Conservation (phyloP, 169 alveolate genomes). For the Cryptosporidium felis region DNA sequence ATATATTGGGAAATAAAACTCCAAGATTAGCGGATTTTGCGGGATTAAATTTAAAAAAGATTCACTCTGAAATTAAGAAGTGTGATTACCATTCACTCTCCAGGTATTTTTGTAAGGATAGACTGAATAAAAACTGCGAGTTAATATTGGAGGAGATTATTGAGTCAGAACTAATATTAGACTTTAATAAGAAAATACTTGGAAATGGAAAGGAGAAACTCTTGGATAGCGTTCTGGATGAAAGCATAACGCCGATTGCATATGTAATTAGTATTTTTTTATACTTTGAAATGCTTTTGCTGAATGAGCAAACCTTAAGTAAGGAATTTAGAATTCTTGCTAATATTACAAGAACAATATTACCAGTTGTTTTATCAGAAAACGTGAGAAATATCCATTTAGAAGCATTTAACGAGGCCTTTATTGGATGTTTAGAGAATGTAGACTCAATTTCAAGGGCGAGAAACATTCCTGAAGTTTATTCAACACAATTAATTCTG, state of each 20-base stretch:
- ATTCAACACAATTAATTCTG: constrained; percentile 19
- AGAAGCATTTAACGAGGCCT: background rate
- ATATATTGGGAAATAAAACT: background rate
- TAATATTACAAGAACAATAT: constrained; percentile 8
- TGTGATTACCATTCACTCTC: background rate
- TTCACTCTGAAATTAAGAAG: background rate
- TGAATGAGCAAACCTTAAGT: constrained; percentile 5
- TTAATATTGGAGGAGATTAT: background rate
- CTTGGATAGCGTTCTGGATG: background rate
- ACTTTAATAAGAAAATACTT: constrained; percentile 12
- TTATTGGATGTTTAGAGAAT: constrained; percentile 1
- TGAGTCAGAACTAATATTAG: constrained; percentile 9
- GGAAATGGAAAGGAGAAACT: background rate
- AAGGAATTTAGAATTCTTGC: constrained; percentile 22
- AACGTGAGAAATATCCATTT: background rate
- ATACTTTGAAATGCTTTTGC: background rate
- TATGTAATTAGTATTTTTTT: constrained; percentile 10
- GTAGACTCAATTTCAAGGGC: background rate
- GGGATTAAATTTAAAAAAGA: background rate
- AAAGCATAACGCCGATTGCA: background rate
- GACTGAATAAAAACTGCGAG: constrained; percentile 6
- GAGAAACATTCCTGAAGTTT: background rate
- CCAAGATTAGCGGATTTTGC: background rate
- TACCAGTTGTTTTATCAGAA: constrained; percentile 11
- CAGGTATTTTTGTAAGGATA: background rate